Percentiles rank a stretch among this genome's conserved stretches.
These are phyloP conservation scores for Leishmania major DNA, from an alignment of 208 protist species.

Conservation along the genomic window DNA sequence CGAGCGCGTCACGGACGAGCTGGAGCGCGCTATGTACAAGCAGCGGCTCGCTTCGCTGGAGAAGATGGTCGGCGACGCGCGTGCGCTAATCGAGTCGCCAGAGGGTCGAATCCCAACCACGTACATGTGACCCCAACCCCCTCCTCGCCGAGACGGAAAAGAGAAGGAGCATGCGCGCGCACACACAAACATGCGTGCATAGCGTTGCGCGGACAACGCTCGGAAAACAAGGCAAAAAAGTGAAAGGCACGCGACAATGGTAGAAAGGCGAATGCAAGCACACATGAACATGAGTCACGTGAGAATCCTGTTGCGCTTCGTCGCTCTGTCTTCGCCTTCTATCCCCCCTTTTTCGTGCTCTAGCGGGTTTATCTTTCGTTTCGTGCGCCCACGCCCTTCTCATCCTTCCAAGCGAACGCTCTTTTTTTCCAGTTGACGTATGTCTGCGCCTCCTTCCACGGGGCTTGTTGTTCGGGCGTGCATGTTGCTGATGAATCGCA, in stretches of 20 bases:
- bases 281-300: background rate
- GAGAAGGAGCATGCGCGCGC: background rate
- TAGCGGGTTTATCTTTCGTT: background rate
- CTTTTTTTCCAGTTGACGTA: background rate
- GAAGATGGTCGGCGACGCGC: conserved; percentile 38
- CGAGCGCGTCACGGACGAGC: conserved; percentile 13
- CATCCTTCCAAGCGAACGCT: background rate
- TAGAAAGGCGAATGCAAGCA: background rate
- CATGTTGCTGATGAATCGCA: background rate
- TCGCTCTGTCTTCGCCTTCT: background rate
- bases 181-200: background rate
- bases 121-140: conserved; percentile 16
- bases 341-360: background rate
- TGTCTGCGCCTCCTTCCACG: background rate
- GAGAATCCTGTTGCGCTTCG: background rate
- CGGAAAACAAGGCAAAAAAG: background rate
- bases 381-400: background rate
- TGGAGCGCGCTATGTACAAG: conserved; percentile 15
- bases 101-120: conserved; percentile 31
- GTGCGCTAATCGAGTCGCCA: conserved; percentile 41
- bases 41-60: conserved; percentile 34
- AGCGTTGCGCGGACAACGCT: background rate
- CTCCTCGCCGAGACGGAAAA: background rate
- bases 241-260: background rate
- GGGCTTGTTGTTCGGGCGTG: background rate